A percentile compares a stretch with the other conserved stretches of the same genome.
phyloP scores from a whole-genome alignment of 1,284 basidiomycete species.

The Trichosporon coremiiforme region DNA sequence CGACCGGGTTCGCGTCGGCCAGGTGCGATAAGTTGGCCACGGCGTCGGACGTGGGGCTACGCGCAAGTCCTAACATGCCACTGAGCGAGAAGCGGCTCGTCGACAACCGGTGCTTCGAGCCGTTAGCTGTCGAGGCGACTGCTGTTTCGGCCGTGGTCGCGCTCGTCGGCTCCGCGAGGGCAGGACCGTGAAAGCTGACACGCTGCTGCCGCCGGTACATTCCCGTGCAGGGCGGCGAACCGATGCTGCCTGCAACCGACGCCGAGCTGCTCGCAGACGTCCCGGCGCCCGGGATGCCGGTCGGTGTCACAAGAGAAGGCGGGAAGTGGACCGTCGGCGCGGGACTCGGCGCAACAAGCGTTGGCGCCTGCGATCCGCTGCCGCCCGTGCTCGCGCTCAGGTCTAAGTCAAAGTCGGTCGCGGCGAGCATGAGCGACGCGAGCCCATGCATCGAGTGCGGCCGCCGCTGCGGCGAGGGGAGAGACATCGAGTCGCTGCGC shows the following conservation, averaged over 20 bases:
- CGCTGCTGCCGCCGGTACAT: constrained; percentile 25
- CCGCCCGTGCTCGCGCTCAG: constrained; percentile 13
- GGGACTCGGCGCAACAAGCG: constrained; percentile 24
- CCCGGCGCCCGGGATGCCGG: background rate
- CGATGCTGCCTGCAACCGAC: background rate
- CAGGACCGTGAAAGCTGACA: constrained; percentile 46
- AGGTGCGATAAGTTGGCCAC: constrained; percentile 41
- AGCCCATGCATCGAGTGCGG: constrained; percentile 40
- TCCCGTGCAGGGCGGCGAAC: constrained; percentile 23
- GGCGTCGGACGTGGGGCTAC: constrained; percentile 39
- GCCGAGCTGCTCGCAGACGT: constrained; percentile 8
- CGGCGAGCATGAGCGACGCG: constrained; percentile 31
- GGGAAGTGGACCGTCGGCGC: constrained; percentile 32
- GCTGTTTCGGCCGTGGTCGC: constrained; percentile 44
- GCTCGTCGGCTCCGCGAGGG: constrained; percentile 43
- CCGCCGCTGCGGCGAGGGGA: constrained; percentile 23
- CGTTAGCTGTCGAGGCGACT: constrained; percentile 31
- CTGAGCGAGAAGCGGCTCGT: constrained; percentile 46
- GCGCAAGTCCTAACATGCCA: constrained; percentile 43
- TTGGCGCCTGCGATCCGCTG: constrained; percentile 20
- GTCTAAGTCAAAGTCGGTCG: constrained; percentile 28
- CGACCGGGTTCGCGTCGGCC: constrained; percentile 40
- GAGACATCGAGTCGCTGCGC: constrained; percentile 23
- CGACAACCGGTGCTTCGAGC: constrained; percentile 19
- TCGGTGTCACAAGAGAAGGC: constrained; percentile 7